Conservation (phyloP, 2,329 filamentous ascomycete species). For the Fusarium sarcochroum region DNA sequence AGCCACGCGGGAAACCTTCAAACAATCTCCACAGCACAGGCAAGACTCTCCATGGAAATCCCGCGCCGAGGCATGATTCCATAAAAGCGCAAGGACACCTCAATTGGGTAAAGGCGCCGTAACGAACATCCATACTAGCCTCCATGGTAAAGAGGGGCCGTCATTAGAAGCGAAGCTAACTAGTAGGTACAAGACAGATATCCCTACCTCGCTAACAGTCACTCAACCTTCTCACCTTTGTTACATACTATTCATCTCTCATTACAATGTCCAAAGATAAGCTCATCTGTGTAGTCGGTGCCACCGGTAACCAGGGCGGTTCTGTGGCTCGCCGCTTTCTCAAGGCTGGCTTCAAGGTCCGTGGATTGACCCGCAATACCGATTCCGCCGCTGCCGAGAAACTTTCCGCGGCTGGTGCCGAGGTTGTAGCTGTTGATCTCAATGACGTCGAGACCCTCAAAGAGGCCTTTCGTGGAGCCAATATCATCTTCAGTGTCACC, state of each 20-base stretch:
- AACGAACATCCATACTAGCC: background rate
- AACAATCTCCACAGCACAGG: background rate
- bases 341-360: slow-evolving; percentile 59
- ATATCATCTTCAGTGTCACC: slow-evolving; percentile 68
- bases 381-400: slow-evolving; percentile 57
- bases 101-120: background rate
- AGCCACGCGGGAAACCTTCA: background rate
- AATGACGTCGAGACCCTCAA: slow-evolving; percentile 58
- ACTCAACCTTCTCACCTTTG: background rate
- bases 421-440: slow-evolving; percentile 61
- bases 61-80: background rate
- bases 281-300: slow-evolving; percentile 62
- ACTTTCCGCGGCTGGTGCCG: slow-evolving; percentile 58
- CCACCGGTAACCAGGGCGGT: slow-evolving; percentile 66
- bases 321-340: slow-evolving; percentile 65
- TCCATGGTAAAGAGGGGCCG: background rate
- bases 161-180: background rate
- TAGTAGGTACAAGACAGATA: background rate
- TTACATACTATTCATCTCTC: too few species aligned
- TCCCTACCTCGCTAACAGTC: background rate
- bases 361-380: slow-evolving; percentile 63
- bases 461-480: slow-evolving; percentile 60
- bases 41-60: background rate
- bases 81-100: background rate
- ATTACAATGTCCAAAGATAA: slow-evolving; percentile 45